These are phyloP conservation scores for Byssochlamys sp. DNA, from an alignment of 2,329 filamentous ascomycete species.

Conservation along the genomic window DNA sequence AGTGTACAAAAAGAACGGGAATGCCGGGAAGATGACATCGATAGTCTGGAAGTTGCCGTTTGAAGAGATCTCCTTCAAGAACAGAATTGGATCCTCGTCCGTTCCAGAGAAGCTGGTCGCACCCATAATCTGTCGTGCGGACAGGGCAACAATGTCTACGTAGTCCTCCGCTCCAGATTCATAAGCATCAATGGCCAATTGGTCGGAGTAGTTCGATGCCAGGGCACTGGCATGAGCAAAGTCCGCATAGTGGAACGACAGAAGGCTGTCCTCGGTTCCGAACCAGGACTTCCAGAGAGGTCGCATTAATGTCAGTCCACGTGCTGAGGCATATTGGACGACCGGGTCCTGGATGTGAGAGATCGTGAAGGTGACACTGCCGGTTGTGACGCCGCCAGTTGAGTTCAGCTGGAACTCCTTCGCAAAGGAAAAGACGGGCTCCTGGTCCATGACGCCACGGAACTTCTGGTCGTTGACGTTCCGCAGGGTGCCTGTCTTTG, in stretches of 20 bases:
- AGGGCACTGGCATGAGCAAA: slow-evolving; percentile 54
- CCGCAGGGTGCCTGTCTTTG: slow-evolving; percentile 54
- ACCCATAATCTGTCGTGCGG: slow-evolving; percentile 69
- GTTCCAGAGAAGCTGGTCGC: slow-evolving; percentile 67
- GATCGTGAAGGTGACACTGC: slow-evolving; percentile 63
- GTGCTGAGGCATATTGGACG: slow-evolving; percentile 66
- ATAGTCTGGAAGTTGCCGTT: slow-evolving; percentile 80
- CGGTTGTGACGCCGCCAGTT: slow-evolving; percentile 24
- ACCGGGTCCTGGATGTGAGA: slow-evolving; percentile 69
- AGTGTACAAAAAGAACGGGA: slow-evolving; percentile 78
- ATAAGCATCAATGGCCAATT: slow-evolving; percentile 61
- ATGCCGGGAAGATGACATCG: slow-evolving; percentile 77
- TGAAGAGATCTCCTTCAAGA: slow-evolving; percentile 77
- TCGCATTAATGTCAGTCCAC: slow-evolving; percentile 67
- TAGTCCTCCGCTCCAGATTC: slow-evolving; percentile 66
- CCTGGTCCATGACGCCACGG: slow-evolving; percentile 62
- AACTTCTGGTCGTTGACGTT: slow-evolving; percentile 60
- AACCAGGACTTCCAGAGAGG: slow-evolving; percentile 75
- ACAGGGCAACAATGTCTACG: slow-evolving; percentile 66
- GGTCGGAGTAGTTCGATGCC: slow-evolving; percentile 63
- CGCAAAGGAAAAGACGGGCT: slow-evolving; percentile 73
- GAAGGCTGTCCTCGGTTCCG: slow-evolving; percentile 49
- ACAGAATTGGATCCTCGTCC: slow-evolving; percentile 60
- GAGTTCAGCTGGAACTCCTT: slow-evolving; percentile 51
- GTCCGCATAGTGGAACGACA: slow-evolving; percentile 68